Percentiles rank a stretch among this genome's conserved stretches.
Evolutionary conservation across 2,329 filamentous ascomycete species (phyloP).

Genomic region (Phaeosphaeriaceae sp.): DNA sequence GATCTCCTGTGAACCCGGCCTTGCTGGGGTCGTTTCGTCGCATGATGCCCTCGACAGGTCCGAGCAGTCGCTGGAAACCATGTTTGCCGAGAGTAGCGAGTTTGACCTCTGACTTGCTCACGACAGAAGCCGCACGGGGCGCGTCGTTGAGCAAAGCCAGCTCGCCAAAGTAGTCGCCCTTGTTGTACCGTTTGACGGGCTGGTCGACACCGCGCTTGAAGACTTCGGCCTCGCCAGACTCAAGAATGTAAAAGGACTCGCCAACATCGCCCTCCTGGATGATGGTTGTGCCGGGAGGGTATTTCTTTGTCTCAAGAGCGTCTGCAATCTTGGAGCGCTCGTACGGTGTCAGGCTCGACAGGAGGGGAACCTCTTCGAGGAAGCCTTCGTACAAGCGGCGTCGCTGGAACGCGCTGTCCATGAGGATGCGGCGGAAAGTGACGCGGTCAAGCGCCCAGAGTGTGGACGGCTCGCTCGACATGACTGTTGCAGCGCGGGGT

Average conservation of each 20-base stretch:
- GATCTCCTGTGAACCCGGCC: slow-evolving; percentile 42
- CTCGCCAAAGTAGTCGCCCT: slow-evolving; percentile 98
- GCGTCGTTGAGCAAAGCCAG: slow-evolving; percentile 92
- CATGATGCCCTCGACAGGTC: slow-evolving; percentile 94
- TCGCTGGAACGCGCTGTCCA: slow-evolving; percentile 96
- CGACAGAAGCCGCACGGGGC: slow-evolving; percentile 86
- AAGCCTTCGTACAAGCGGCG: slow-evolving; percentile 97
- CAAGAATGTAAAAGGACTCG: slow-evolving; percentile 89
- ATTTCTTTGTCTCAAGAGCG: slow-evolving; percentile 90
- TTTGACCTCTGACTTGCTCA: slow-evolving; percentile 86
- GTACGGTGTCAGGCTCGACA: slow-evolving; percentile 84
- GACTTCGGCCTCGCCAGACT: slow-evolving; percentile 84
- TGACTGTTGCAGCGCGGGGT: slow-evolving; percentile 90
- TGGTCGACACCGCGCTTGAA: slow-evolving; percentile 76
- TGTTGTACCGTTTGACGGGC: slow-evolving; percentile 80
- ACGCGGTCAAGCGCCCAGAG: slow-evolving; percentile 95
- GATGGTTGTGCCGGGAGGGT: slow-evolving; percentile 77
- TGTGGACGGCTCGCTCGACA: slow-evolving; percentile 81
- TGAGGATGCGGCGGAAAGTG: slow-evolving; percentile 96
- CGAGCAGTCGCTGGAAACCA: slow-evolving; percentile 91
- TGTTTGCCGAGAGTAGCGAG: slow-evolving; percentile 91
- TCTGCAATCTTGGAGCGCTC: slow-evolving; percentile 98
- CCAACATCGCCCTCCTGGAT: slow-evolving; percentile 92
- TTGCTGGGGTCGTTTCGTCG: slow-evolving; percentile 71
- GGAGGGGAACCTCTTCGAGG: slow-evolving; percentile 88